phyloP scores from a whole-genome alignment of 2,329 filamentous ascomycete species.

The Pezizomycotina sp. region DNA sequence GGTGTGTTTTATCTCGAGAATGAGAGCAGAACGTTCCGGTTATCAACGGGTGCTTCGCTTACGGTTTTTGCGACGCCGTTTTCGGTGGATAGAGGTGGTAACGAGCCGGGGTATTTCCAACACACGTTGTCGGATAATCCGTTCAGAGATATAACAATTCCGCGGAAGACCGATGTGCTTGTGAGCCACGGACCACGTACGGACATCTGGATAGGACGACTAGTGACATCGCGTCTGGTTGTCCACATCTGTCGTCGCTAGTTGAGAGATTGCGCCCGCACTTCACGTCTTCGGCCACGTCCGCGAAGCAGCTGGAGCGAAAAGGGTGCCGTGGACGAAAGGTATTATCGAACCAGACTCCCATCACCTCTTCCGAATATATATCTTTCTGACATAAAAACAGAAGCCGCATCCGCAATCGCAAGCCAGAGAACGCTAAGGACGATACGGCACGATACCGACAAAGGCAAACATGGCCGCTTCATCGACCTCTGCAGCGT shows the following conservation, averaged over 20 bases:
- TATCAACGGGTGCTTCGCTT: slow-evolving; percentile 41
- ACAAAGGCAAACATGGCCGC: too few relatives aligned
- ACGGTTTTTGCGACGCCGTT: slow-evolving; percentile 55
- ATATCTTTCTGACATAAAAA: too few relatives aligned
- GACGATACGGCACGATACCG: too few relatives aligned
- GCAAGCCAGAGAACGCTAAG: too few relatives aligned
- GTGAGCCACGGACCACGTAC: slow-evolving; percentile 54
- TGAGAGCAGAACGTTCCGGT: slow-evolving; percentile 37
- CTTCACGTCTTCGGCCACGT: slow-evolving; percentile 59
- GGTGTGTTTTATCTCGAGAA: slow-evolving; percentile 51
- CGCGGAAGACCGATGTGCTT: slow-evolving; percentile 45
- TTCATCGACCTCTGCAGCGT: too few relatives aligned
- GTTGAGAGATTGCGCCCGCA: slow-evolving; percentile 45
- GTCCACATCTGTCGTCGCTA: slow-evolving; percentile 40
- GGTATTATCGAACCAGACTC: too few relatives aligned
- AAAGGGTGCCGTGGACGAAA: slow-evolving; percentile 48
- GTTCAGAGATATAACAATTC: slow-evolving; percentile 35
- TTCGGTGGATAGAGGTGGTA: slow-evolving; percentile 40
- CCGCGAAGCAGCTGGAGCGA: slow-evolving; percentile 49
- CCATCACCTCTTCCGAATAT: too few relatives aligned
- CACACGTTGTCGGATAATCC: too few relatives aligned
- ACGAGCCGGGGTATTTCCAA: background rate
- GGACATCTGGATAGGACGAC: slow-evolving; percentile 40
- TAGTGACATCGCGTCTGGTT: slow-evolving; percentile 36
- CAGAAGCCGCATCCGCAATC: too few relatives aligned